phyloP scores from a whole-genome alignment of 2,329 filamentous ascomycete species.

The Apiospora sp. region DNA sequence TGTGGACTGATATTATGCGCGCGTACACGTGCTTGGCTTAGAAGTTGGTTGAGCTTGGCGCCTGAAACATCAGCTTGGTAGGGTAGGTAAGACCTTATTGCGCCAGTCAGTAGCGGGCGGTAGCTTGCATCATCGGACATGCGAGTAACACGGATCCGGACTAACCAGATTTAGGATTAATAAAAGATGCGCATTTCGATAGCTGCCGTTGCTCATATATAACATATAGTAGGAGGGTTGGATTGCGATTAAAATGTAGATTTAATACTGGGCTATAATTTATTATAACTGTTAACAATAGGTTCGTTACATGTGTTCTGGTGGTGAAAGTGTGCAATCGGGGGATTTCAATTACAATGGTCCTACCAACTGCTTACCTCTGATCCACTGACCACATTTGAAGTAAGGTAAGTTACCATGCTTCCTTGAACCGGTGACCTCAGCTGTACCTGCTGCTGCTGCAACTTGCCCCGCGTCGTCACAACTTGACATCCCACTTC shows the following conservation, averaged over 20 bases:
- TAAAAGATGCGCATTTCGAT: background rate
- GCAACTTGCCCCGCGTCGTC: constrained; percentile 19
- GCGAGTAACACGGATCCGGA: background rate
- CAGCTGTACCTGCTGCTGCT: constrained; percentile 4
- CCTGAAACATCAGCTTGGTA: background rate
- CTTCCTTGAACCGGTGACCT: background rate
- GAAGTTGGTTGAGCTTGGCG: background rate
- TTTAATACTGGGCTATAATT: too few species aligned
- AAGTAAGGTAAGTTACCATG: background rate
- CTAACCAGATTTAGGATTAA: background rate
- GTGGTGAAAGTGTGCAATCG: background rate
- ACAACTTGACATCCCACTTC: constrained; percentile 9
- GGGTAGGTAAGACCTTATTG: background rate
- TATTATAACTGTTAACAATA: background rate
- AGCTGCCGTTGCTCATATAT: background rate
- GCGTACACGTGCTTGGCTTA: background rate
- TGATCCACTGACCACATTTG: too few species aligned
- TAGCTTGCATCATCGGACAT: constrained; percentile 4
- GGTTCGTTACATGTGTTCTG: background rate
- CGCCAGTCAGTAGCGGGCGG: background rate
- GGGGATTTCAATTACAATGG: too few species aligned
- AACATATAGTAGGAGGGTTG: background rate
- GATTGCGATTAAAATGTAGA: too few species aligned
- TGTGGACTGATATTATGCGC: too few species aligned
- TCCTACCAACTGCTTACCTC: background rate